Conservation (phyloP, 1,139 yeast genomes). For the Blastobotrys arbuscula region DNA sequence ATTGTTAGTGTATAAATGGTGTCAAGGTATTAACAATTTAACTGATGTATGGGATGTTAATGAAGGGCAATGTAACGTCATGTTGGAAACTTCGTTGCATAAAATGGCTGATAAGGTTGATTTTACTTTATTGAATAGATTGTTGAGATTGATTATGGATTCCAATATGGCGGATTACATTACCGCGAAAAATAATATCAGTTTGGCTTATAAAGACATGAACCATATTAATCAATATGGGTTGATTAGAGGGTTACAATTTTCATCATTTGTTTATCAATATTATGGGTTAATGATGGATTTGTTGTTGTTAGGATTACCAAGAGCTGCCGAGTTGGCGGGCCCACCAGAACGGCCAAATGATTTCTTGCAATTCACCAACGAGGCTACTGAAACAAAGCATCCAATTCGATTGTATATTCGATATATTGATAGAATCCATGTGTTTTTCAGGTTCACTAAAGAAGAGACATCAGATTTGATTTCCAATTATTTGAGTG, state of each 20-base stretch:
- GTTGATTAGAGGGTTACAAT: constrained; percentile 79
- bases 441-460: constrained; percentile 70
- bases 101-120: constrained; percentile 82
- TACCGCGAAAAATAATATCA: constrained; percentile 84
- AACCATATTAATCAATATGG: constrained; percentile 88
- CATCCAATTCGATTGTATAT: constrained; percentile 78
- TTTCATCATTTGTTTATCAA: constrained; percentile 83
- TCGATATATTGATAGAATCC: constrained; percentile 77
- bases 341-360: constrained; percentile 68
- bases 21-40: constrained; percentile 85
- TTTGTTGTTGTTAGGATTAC: constrained; percentile 73
- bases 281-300: constrained; percentile 85
- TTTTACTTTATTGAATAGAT: constrained; percentile 74
- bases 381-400: constrained; percentile 50
- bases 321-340: constrained; percentile 82
- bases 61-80: constrained; percentile 74
- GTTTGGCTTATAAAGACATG: constrained; percentile 88
- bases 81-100: constrained; percentile 67
- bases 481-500: constrained; percentile 67
- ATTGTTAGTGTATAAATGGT: constrained; percentile 85
- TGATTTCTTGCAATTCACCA: constrained; percentile 67
- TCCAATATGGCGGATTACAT: constrained; percentile 92
- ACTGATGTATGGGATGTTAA: constrained; percentile 71
- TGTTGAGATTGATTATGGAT: constrained; percentile 76
- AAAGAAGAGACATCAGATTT: constrained; percentile 70